Evolutionary conservation across 768 basidiomycete genomes (phyloP), one percentile per base, ranked within the genome.

Genomic region (Lentinula guzmanii): DNA sequence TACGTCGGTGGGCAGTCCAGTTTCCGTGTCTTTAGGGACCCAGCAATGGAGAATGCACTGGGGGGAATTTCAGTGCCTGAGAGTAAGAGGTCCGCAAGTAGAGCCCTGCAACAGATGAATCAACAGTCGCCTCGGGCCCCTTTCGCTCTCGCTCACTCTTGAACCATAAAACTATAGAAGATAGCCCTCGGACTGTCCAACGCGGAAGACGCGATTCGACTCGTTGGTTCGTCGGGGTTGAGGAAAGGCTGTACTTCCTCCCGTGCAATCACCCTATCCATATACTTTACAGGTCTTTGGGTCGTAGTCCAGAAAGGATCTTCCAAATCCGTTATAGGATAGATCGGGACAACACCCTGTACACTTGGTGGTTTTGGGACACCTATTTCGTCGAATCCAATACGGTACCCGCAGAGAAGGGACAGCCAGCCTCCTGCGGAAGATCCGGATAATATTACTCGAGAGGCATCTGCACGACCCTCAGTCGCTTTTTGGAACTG

Each of bases 401-500:
- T 74, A 0, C 75, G 75, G 4, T 70, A 73, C 0, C 76, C 76
- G 1, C 65, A 60, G 4, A 77, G 66, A 1, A 77, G 65, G 11
- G 73, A 64, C 5, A 77, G 69, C 74, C 74, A 77, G 0, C 76
- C 76, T 2, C 76, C 76, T 1, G 76, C 76, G 2, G 75, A 76
- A 53, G 74, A 74, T 5, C 76, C 76, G 61, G 72, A 74, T 16
- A 76, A 39, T 34, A 76, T 64, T 11, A 77, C 59, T 35, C 70
- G 70, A 35, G 70, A 63, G 0, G 65, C 15, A 61, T 76, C 71
- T 16, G 73, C 72, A 11, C 73, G 66, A 31, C 67, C 61, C 11
- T 62, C 59, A 1, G 75, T 75, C 3, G 69, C 71, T 2, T 41
- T 52, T 1, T 64, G 64, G 56, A 77, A 77, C 2, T 60, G 59